Evolutionary conservation across 768 basidiomycete genomes (phyloP).

Genomic region (Tephrocybe sp.): DNA sequence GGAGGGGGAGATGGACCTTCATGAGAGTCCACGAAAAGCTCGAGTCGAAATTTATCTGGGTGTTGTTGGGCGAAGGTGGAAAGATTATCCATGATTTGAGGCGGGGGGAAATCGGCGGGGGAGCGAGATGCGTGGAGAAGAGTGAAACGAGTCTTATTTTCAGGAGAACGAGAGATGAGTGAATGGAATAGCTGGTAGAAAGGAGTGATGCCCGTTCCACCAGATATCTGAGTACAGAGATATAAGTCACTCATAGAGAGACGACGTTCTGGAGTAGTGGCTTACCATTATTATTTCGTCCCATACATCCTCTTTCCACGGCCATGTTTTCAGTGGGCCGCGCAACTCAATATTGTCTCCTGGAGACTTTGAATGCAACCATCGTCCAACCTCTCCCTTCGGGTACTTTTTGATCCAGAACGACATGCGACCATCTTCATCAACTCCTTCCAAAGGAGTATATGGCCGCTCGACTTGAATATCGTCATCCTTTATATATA

Average conservation of each 20-base stretch:
- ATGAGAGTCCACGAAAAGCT: slow-evolving; percentile 61
- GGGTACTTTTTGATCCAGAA: slow-evolving; percentile 84
- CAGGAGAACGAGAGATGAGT: slow-evolving; percentile 37
- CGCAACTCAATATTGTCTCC: slow-evolving; percentile 75
- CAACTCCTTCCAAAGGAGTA: slow-evolving; percentile 74
- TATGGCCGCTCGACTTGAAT: slow-evolving; percentile 87
- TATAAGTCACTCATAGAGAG: neutral
- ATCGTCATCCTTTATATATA: slow-evolving; percentile 83
- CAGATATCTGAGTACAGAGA: slow-evolving; percentile 59
- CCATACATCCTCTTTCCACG: slow-evolving; percentile 52
- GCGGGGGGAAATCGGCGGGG: slow-evolving; percentile 67
- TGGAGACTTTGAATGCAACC: slow-evolving; percentile 68
- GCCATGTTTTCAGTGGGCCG: slow-evolving; percentile 72
- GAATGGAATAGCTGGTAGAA: slow-evolving; percentile 75
- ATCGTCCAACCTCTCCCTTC: slow-evolving; percentile 77
- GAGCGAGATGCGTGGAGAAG: slow-evolving; percentile 69
- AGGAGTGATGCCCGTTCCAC: slow-evolving; percentile 85
- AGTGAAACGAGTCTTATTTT: slow-evolving; percentile 54
- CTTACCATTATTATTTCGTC: slow-evolving; percentile 80
- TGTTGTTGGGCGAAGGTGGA: slow-evolving; percentile 41
- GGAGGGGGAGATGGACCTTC: slow-evolving; percentile 24
- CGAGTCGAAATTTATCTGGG: slow-evolving; percentile 55
- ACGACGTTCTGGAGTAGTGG: neutral
- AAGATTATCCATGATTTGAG: slow-evolving; percentile 54
- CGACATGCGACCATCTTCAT: slow-evolving; percentile 59